phyloP scores from a whole-genome alignment of 371 early-diverging fungal species.

The Mortierella sp. region DNA sequence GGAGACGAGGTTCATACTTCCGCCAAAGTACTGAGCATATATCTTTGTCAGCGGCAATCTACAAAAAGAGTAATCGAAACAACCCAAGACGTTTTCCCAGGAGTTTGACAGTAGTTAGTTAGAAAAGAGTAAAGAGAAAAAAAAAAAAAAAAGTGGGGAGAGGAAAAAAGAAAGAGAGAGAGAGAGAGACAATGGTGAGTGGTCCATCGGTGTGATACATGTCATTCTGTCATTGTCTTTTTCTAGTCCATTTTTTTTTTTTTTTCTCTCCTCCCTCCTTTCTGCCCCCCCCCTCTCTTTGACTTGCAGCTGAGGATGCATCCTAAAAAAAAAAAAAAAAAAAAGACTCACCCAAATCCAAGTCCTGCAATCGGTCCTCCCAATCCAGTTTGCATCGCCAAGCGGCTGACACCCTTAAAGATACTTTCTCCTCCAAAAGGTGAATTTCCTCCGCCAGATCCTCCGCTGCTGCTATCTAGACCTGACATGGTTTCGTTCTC shows the following conservation, averaged over 20 bases:
- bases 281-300: no score
- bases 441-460: constrained; percentile 39
- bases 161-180: background rate
- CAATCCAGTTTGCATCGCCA: constrained; percentile 83
- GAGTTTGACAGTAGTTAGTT: no score
- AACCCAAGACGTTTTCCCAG: no score
- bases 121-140: background rate
- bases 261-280: no score
- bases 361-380: constrained; percentile 88
- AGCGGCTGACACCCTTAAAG: constrained; percentile 69
- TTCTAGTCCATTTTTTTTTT: background rate
- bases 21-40: constrained; percentile 95
- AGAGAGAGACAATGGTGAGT: background rate
- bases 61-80: no score
- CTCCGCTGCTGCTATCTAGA: constrained; percentile 56
- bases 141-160: no score
- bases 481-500: constrained; percentile 57
- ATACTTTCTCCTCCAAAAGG: constrained; percentile 46
- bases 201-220: no score
- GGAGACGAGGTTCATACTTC: constrained; percentile 85
- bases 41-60: constrained; percentile 92
- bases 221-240: background rate
- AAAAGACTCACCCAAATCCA: constrained; percentile 59
- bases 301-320: no score
- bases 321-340: background rate